Evolutionary conservation across 2,329 filamentous ascomycete species (phyloP).

Genomic region (Exophiala mesophila): DNA sequence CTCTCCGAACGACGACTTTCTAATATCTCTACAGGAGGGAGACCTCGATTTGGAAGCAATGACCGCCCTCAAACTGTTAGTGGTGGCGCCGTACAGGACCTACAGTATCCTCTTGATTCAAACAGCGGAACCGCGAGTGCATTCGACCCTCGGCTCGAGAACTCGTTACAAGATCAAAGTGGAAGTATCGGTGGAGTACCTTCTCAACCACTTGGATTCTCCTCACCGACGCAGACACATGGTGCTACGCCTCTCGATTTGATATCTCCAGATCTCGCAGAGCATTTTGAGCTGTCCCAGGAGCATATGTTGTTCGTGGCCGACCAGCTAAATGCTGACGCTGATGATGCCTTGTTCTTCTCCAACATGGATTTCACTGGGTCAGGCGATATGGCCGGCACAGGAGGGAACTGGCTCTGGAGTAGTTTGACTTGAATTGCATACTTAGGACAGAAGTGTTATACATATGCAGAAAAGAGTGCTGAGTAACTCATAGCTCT

Average conservation of each 20-base stretch:
- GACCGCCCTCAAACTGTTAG: neutral
- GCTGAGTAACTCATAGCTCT: no score
- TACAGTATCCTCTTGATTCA: neutral
- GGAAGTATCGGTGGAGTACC: neutral
- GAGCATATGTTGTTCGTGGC: conserved; percentile 4
- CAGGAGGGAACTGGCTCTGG: conserved; percentile 1
- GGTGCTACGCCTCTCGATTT: conserved; percentile 1
- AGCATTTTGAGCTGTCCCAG: conserved; percentile 1
- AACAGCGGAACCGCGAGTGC: neutral
- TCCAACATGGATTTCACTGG: conserved; percentile 1
- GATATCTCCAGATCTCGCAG: conserved; percentile 1
- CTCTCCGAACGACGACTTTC: neutral
- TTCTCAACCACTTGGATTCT: neutral
- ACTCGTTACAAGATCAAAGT: neutral
- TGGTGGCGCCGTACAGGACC: neutral
- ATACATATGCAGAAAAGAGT: neutral
- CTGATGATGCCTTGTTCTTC: conserved; percentile 3
- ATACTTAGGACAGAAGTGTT: neutral
- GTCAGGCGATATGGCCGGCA: neutral
- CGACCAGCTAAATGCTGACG: conserved; percentile 1
- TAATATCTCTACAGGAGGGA: neutral
- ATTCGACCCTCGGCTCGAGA: no score
- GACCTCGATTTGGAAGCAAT: neutral
- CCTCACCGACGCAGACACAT: neutral
- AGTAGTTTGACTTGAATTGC: conserved; percentile 1